Evolutionary conservation across 192 early-diverging fungal genomes (phyloP).

Genomic region (Backusella morwellensis): DNA sequence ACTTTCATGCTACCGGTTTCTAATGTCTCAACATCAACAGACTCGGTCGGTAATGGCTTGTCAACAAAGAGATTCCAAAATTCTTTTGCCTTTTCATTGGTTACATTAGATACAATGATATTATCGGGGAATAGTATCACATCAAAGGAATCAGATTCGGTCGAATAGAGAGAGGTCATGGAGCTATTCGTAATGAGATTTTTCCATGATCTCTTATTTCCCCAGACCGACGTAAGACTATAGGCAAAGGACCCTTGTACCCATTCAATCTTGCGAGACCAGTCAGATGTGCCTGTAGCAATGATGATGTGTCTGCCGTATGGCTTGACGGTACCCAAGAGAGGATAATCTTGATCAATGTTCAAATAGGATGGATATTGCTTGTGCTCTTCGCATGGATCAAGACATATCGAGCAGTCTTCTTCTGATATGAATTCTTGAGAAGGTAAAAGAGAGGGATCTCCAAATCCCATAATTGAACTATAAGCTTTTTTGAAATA

Average conservation of each 20-base stretch:
- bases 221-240: background rate
- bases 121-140: constrained; percentile 48
- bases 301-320: constrained; percentile 49
- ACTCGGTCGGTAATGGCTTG: background rate
- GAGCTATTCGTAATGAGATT: constrained; percentile 43
- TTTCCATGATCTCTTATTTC: background rate
- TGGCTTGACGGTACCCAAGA: constrained; percentile 39
- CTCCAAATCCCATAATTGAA: constrained; percentile 1
- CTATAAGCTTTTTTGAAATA: background rate
- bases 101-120: constrained; percentile 44
- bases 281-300: constrained; percentile 45
- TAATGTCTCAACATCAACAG: background rate
- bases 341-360: constrained; percentile 37
- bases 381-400: constrained; percentile 25
- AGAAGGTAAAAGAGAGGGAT: background rate
- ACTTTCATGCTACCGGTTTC: background rate
- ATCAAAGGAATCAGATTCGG: constrained; percentile 28
- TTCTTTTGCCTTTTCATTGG: constrained; percentile 30
- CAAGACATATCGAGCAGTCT: constrained; percentile 37
- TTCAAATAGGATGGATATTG: constrained; percentile 42
- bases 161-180: constrained; percentile 22
- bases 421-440: constrained; percentile 23
- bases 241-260: constrained; percentile 34
- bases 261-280: constrained; percentile 37
- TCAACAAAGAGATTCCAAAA: constrained; percentile 40